Evolutionary conservation across 768 basidiomycete species (phyloP).

Genomic region (Agaricus blazei): DNA sequence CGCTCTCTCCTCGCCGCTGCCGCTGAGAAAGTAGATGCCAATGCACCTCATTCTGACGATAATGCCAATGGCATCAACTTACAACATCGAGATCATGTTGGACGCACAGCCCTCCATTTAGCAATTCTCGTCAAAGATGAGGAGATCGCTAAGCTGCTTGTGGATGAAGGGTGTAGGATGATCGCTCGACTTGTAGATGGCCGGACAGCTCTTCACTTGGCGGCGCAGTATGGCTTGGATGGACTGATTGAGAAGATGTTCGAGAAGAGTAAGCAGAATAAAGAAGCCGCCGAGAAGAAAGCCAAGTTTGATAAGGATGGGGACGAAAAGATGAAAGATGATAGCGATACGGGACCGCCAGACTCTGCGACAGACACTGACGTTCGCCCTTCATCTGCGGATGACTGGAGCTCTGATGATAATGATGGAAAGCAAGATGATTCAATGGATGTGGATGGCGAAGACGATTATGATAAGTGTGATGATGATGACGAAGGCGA

Average conservation of each 20-base stretch:
- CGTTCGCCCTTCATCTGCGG: conserved; percentile 35
- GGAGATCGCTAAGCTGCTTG: conserved; percentile 44
- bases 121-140: conserved; percentile 42
- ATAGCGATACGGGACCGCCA: conserved; percentile 14
- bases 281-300: conserved; percentile 20
- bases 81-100: conserved; percentile 56
- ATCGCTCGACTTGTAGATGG: conserved; percentile 55
- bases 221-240: conserved; percentile 41
- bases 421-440: conserved; percentile 30
- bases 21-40: conserved; percentile 16
- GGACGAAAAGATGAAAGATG: conserved; percentile 17
- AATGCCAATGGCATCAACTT: conserved; percentile 29
- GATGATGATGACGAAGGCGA: conserved; percentile 20
- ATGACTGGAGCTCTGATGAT: conserved; percentile 46
- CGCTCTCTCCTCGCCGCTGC: conserved; percentile 33
- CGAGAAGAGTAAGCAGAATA: conserved; percentile 40
- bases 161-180: conserved; percentile 53
- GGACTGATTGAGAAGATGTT: conserved; percentile 44
- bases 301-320: conserved; percentile 18
- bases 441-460: conserved; percentile 25
- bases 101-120: conserved; percentile 54
- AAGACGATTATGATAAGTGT: conserved; percentile 22
- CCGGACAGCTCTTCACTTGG: conserved; percentile 49
- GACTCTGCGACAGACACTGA: conserved; percentile 17
- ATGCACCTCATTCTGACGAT: not conserved